Evolutionary conservation across 2,329 filamentous ascomycete species (phyloP), one percentile per base, ranked within the genome.

Genomic region (Monosporascus sp.): DNA sequence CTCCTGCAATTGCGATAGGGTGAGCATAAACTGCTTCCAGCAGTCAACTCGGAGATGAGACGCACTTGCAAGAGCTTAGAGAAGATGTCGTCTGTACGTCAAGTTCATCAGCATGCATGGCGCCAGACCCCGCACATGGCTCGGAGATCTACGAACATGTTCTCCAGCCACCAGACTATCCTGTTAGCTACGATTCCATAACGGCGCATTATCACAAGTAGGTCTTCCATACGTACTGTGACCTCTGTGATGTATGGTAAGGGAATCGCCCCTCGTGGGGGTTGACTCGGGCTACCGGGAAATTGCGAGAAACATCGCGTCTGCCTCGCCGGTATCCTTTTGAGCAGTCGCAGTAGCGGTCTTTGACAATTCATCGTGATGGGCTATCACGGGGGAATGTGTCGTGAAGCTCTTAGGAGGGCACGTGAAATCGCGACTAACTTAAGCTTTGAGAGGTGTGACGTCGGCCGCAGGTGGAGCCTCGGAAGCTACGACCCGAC

Each of bases 21-120:
- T 53, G 51, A 54, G 49, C 6, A 49, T 51, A 66, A 45, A 65
- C 57, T 47, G n/a, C 14, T 31, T 14, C 15, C 11, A 1, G 42
- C 7, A 14, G 11, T 3, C 22, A 6, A 24, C 14, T 31, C 2
- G 22, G 42, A n/a, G 8, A 49, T 47, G 20, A 49, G 6, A 7
- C 70, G 51, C 73, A 88, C 86, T 75, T 90, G 88, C 18, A 92
- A 73, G 6, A 92, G 76, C 65, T 90, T 86, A 20, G 88, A 91
- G 71, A 92, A 92, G 60, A 92, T 90, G 67, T 92, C 88, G 72
- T 88, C 88, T 88, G 67, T 56, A 51, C 38, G 55, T 58, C 56
- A 54, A 54, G 53, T 54, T 66, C 65, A 67, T 64, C 52, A 51
- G 46, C 48, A 44, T 55, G 38, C 47, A 51, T 49, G 25, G 8